phyloP scores from a whole-genome alignment of 192 early-diverging fungal species.

The Podila epicladia region DNA sequence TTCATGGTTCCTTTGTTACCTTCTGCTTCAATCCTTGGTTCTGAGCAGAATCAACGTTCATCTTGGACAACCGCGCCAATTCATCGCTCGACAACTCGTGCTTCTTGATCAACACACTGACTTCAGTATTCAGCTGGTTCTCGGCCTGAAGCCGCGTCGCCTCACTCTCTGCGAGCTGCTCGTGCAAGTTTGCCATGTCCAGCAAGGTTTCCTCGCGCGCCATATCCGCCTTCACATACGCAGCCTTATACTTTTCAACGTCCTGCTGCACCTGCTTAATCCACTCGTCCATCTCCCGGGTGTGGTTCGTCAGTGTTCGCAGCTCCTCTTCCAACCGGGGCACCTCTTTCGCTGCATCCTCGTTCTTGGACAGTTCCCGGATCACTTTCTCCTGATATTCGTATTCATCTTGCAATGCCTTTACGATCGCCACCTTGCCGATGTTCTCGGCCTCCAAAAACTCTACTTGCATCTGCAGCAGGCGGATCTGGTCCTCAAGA shows the following conservation, averaged over 20 bases:
- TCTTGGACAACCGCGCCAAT: conserved; percentile 40
- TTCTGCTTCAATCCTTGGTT: conserved; percentile 40
- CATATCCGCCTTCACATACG: conserved; percentile 45
- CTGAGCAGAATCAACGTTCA: conserved; percentile 43
- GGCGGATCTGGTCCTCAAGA: conserved; percentile 35
- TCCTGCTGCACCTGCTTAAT: conserved; percentile 40
- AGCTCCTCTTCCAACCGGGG: conserved; percentile 31
- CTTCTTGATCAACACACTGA: conserved; percentile 43
- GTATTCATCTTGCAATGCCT: conserved; percentile 38
- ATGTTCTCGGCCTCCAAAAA: conserved; percentile 45
- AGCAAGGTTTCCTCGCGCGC: conserved; percentile 44
- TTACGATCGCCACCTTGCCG: conserved; percentile 43
- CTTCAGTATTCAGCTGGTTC: conserved; percentile 38
- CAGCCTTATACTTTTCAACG: conserved; percentile 33
- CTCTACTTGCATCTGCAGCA: conserved; percentile 26
- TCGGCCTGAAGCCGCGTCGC: conserved; percentile 25
- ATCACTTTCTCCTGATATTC: conserved; percentile 48
- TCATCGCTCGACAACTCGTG: conserved; percentile 13
- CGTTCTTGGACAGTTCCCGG: conserved; percentile 40
- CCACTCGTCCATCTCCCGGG: conserved; percentile 35
- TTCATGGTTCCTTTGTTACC: conserved; percentile 5
- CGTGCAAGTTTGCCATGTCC: conserved; percentile 47
- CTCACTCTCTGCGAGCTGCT: conserved; percentile 40
- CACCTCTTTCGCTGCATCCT: conserved; percentile 37
- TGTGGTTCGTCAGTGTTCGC: conserved; percentile 21